These are phyloP conservation scores for Colletotrichum australisinense DNA, from an alignment of 2,329 filamentous ascomycete species.

Conservation along the genomic window DNA sequence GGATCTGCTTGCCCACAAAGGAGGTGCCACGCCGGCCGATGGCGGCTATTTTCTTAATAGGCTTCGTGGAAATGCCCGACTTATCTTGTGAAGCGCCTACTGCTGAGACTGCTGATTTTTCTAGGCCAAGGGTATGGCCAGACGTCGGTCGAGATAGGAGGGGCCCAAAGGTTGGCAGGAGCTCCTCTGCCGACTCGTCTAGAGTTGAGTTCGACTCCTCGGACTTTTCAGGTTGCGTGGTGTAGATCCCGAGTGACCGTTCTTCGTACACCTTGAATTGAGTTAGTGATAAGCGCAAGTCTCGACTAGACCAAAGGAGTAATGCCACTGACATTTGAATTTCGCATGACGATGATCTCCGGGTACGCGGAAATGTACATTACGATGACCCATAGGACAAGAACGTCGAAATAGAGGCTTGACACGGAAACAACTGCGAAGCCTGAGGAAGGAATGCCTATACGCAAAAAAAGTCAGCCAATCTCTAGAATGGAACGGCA, in stretches of 20 bases:
- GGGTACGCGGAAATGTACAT: slow-evolving; percentile 76
- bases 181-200: slow-evolving; percentile 41
- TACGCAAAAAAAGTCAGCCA: slow-evolving; percentile 31
- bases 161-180: slow-evolving; percentile 6
- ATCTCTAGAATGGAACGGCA: background rate
- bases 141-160: slow-evolving; percentile 29
- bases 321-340: slow-evolving; percentile 53
- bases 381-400: slow-evolving; percentile 71
- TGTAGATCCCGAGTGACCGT: slow-evolving; percentile 71
- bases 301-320: background rate
- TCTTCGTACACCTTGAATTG: slow-evolving; percentile 75
- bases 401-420: slow-evolving; percentile 65
- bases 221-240: slow-evolving; percentile 44
- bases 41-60: slow-evolving; percentile 42
- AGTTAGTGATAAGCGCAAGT: background rate
- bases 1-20: slow-evolving; percentile 67
- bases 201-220: slow-evolving; percentile 37
- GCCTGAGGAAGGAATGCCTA: slow-evolving; percentile 71
- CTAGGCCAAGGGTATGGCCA: background rate
- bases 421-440: slow-evolving; percentile 74
- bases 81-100: slow-evolving; percentile 42
- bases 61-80: slow-evolving; percentile 57
- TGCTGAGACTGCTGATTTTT: slow-evolving; percentile 37
- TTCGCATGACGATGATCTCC: slow-evolving; percentile 71
- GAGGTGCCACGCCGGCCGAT: slow-evolving; percentile 48